Base-by-base conservation (phyloP, 257 asterid genomes). In the Fraxinus anomala region DNA sequence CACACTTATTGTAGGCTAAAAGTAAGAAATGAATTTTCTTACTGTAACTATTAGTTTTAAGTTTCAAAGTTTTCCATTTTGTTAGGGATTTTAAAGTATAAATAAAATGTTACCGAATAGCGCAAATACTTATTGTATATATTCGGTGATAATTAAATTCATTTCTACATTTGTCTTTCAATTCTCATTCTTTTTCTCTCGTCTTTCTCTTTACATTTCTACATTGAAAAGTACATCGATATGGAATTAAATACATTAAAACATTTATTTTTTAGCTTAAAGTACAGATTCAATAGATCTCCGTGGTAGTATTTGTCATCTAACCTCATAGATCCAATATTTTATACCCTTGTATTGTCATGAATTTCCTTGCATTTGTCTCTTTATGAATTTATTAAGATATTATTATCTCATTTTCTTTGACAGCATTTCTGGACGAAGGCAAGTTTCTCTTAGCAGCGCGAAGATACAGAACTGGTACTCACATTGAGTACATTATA, bases 381-480 rank as follows among this genome's bases (percentile, higher is more conserved):
- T 39, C 67, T 49, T 6, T 44, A 63, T 74, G 34, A 40, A 76
- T 72, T 26, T 75, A 39, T 37, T 37, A 7, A 37, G 40, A 37
- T 30, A 2, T 30, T 37, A 37, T 7, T 73, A 76, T 75, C 54
- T 83, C 67, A 49, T 66, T 73, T 77, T 72, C 49, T 74, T 68
- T 81, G 81, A 77, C 92, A 94, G 97, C 96, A 79, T 89, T 92
- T 78, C 82, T 76, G 69, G 98, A 94, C 77, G 85, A 87, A 80
- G 99, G 99, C 61, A 94, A 92, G 91, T 91, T 94, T 81, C 97
- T 94, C 81, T 83, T 94, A 23, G 98, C 99, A 73, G 99, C 99
- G 49, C 89, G 93, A 73, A 87, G 92, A 80, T 84, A 81, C 87
- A 86, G 97, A 83, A 90, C 76, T 69, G 98, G 98, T 51, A 88